Base-by-base conservation (phyloP, 2,329 filamentous ascomycete species). In the Periconia sp. region DNA sequence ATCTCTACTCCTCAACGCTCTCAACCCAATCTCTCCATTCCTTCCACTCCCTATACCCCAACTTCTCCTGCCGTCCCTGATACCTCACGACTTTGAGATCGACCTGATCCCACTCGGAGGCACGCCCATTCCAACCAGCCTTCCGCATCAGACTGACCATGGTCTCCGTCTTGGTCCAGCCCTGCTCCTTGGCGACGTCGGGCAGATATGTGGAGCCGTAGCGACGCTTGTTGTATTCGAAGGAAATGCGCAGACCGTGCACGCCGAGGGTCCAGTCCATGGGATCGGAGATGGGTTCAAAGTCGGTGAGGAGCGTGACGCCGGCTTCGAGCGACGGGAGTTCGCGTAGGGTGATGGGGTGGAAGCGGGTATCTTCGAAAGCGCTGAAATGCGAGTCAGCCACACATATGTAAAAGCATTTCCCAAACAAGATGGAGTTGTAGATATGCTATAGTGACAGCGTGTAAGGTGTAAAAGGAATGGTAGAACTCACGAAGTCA, bases 111-210 rank as follows among this genome's bases (percentile, higher is more conserved):
- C 92, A 97, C 41, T 84, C 82, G 49, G 78, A 77, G 66, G 68
- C 77, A 43, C 76, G 74, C 1, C 91, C 92, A 53, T 82, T 82
- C 92, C 92, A 99, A 1, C 94, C 94, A 0, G 92, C 92, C 81
- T 99, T 99, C 55, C 91, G 83, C 88, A 97, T 94, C 69, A 97
- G 77, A 74, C 90, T 95, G 50, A 92, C 82, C 2, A 99, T 74
- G 0, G 93, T 90, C 80, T 97, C 91, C 71, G 97, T 92, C 74
- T 94, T 92, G 11, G 84, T 90, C 94, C 94, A 99, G 15, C 91
- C 92, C 72, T 97, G 94, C 79, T 99, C 94, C 1, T 83, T 79
- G 10, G 93, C 89, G 6, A 99, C 92, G 70, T 97, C 91, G 0
- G 94, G 94, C 14, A 99, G 82, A 68, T 97, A 99, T 0, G 94